These are phyloP conservation scores for Globisporangium orthogonon DNA, from an alignment of 352 stramenopile genomes.

Conservation along the genomic window DNA sequence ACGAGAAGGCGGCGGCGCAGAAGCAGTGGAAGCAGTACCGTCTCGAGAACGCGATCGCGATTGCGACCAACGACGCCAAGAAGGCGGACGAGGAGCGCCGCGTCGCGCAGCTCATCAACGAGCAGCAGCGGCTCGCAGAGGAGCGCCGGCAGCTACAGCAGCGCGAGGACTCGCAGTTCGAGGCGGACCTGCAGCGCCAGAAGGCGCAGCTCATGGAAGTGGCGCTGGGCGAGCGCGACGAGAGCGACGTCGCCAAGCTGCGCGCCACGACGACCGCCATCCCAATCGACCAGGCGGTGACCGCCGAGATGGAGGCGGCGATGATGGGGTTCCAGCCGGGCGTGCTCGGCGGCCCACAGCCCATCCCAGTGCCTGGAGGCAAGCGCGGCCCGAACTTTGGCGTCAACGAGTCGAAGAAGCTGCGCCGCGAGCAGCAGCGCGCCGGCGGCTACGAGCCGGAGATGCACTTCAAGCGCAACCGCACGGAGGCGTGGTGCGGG, in stretches of 20 bases:
- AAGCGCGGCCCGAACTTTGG: slow-evolving; percentile 75
- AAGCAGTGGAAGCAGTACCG: slow-evolving; percentile 87
- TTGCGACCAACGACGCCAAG: slow-evolving; percentile 82
- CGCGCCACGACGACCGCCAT: slow-evolving; percentile 73
- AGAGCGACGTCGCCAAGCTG: slow-evolving; percentile 67
- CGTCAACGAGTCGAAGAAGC: slow-evolving; percentile 74
- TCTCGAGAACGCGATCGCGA: slow-evolving; percentile 71
- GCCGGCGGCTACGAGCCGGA: slow-evolving; percentile 77
- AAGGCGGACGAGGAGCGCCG: slow-evolving; percentile 83
- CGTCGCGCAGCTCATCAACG: slow-evolving; percentile 77
- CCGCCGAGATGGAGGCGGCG: slow-evolving; percentile 81
- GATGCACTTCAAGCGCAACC: slow-evolving; percentile 73
- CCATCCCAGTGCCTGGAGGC: slow-evolving; percentile 65
- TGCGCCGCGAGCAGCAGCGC: slow-evolving; percentile 72
- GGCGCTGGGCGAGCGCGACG: slow-evolving; percentile 73
- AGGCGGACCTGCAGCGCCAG: slow-evolving; percentile 72
- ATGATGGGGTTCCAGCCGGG: slow-evolving; percentile 87
- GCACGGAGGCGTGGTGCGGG: slow-evolving; percentile 68
- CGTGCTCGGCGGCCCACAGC: slow-evolving; percentile 63
- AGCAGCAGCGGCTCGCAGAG: slow-evolving; percentile 74
- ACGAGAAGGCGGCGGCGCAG: slow-evolving; percentile 58
- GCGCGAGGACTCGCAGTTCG: slow-evolving; percentile 74
- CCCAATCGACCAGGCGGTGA: slow-evolving; percentile 83
- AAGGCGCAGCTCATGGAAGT: slow-evolving; percentile 85
- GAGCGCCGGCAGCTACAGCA: slow-evolving; percentile 74